Evolutionary conservation across 345 rosid genomes (phyloP).

Genomic region (Orychophragmus violaceus): DNA sequence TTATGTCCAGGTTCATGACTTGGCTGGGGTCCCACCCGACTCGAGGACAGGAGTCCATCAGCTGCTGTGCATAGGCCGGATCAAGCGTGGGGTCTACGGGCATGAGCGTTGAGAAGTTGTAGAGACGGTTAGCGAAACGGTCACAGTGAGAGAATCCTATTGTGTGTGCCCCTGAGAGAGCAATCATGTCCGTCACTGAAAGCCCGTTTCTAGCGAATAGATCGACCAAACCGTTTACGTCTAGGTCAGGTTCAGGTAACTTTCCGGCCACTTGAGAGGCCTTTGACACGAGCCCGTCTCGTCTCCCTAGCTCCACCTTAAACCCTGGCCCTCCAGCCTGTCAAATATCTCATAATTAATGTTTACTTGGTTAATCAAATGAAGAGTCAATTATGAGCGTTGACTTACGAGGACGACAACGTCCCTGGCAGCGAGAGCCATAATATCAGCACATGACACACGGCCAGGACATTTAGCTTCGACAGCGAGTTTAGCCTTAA

Average conservation of each 20-base stretch:
- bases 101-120: constrained; percentile 50
- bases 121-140: constrained; percentile 57
- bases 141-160: constrained; percentile 80
- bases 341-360: neutral
- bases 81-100: constrained; percentile 62
- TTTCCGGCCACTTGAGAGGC: constrained; percentile 63
- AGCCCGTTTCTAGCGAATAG: constrained; percentile 54
- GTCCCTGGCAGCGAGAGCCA: constrained; percentile 78
- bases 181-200: constrained; percentile 64
- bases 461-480: constrained; percentile 59
- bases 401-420: constrained; percentile 64
- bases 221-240: constrained; percentile 38
- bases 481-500: constrained; percentile 63
- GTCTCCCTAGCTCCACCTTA: constrained; percentile 74
- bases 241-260: constrained; percentile 59
- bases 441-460: constrained; percentile 85
- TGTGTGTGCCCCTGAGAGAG: constrained; percentile 88
- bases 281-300: constrained; percentile 58
- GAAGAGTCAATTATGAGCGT: neutral
- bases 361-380: neutral
- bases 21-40: constrained; percentile 41
- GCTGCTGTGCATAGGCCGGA: constrained; percentile 44
- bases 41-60: constrained; percentile 49
- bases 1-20: constrained; percentile 55
- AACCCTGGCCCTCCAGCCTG: constrained; percentile 80